Evolutionary conservation across 495 filamentous ascomycete species (phyloP).

Genomic region (Parachaetomium inaequale): DNA sequence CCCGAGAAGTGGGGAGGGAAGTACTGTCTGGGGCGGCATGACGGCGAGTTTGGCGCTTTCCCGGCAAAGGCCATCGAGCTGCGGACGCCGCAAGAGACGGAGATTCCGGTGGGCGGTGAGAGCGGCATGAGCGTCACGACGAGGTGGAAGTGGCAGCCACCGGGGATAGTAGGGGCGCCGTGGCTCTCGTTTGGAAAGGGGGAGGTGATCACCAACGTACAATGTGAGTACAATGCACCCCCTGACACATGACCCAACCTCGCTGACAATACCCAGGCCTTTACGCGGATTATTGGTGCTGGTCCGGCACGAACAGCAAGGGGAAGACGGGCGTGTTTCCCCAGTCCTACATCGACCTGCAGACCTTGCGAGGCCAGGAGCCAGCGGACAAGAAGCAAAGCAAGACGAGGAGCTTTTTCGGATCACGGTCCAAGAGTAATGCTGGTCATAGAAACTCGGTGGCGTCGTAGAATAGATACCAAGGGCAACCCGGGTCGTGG

Average conservation of each 20-base stretch:
- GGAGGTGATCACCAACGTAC: slow-evolving; percentile 41
- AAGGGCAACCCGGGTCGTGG: neutral
- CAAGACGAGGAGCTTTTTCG: slow-evolving; percentile 1
- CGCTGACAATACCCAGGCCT: slow-evolving; percentile 22
- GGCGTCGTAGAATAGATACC: slow-evolving; percentile 9
- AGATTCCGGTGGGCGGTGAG: slow-evolving; percentile 29
- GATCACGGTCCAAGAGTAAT: neutral
- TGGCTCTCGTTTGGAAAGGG: slow-evolving; percentile 46
- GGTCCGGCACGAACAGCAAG: slow-evolving; percentile 43
- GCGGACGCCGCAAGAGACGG: slow-evolving; percentile 30
- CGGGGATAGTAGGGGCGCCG: slow-evolving; percentile 15
- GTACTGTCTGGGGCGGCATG: slow-evolving; percentile 46
- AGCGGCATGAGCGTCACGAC: slow-evolving; percentile 37
- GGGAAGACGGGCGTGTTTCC: slow-evolving; percentile 45
- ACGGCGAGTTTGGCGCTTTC: slow-evolving; percentile 43
- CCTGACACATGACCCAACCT: neutral
- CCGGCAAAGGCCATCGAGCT: slow-evolving; percentile 38
- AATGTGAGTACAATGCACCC: slow-evolving; percentile 22
- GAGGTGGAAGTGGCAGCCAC: slow-evolving; percentile 44
- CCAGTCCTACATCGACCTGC: slow-evolving; percentile 13
- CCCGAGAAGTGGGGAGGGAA: slow-evolving; percentile 44
- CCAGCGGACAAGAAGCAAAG: neutral
- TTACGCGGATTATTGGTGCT: slow-evolving; percentile 46
- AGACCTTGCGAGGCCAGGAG: slow-evolving; percentile 8
- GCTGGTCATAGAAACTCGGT: slow-evolving; percentile 1